Evolutionary conservation across 2,329 filamentous ascomycete genomes (phyloP), one percentile per base, ranked within the genome.

Genomic region (Colletotrichum sidae): DNA sequence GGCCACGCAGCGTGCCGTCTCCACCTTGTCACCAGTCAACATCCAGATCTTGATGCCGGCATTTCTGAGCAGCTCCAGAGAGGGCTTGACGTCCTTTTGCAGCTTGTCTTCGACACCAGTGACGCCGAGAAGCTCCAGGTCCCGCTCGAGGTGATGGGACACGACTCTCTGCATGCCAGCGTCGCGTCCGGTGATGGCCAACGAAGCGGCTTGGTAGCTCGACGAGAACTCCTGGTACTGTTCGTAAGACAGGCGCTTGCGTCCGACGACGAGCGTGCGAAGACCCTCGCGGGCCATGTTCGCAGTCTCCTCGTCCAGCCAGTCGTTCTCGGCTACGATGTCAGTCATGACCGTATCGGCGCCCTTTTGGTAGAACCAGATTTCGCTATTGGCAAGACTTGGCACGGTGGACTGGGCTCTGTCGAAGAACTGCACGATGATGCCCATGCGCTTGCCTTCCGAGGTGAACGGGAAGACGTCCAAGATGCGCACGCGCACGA

Each of bases 31-130:
- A 51, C 96, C 96, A 0, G 96, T 99, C 75, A 99, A 84, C 96
- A 99, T 99, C 96, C 96, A 99, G 55, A 99, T 98, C 78, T 98
- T 98, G 80, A 99, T 96, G 34, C 96, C 96, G 0, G 96, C 96
- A 72, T 99, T 99, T 70, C 96, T 92, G 56, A 99, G 86, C 6
- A 99, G 87, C 77, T 99, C 96, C 6, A 99, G 84, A 0, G 94
- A 97, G 1, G 95, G 92, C 77, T 98, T 99, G 73, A 99, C 96
- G 73, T 98, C 94, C 68, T 90, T 90, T 76, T 99, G 96, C 11
- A 99, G 86, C 75, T 97, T 97, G 79, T 99, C 96, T 78, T 99
- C 96, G 0, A 99, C 96, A 69, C 96, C 96, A 1, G 96, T 99
- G 11, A 99, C 94, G n/a, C 96, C 96, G 2, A 98, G 86, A 6